Evolutionary conservation across 495 filamentous ascomycete genomes (phyloP).

Genomic region (Elasticomyces elasticus): DNA sequence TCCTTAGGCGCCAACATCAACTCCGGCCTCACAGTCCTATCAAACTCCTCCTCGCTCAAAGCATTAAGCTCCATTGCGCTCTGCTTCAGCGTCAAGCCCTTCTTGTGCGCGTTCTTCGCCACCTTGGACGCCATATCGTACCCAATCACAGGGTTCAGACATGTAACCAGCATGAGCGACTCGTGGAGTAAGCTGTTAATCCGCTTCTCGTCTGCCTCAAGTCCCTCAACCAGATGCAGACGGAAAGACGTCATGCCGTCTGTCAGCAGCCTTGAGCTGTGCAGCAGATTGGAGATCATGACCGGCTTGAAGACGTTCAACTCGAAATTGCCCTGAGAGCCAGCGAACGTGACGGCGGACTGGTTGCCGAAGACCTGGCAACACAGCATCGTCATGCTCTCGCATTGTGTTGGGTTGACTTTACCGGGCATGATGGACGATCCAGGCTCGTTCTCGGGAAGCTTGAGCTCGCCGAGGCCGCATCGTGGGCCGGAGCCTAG

Average conservation of each 20-base stretch:
- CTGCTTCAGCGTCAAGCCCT: slow-evolving; percentile 84
- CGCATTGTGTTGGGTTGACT: slow-evolving; percentile 97
- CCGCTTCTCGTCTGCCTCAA: slow-evolving; percentile 85
- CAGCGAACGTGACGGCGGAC: slow-evolving; percentile 78
- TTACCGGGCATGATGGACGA: slow-evolving; percentile 98
- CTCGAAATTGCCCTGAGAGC: slow-evolving; percentile 97
- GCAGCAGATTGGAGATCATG: slow-evolving; percentile 86
- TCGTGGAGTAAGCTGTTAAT: slow-evolving; percentile 84
- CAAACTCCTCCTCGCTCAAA: slow-evolving; percentile 83
- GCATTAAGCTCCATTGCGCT: slow-evolving; percentile 90
- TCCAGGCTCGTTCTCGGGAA: slow-evolving; percentile 97
- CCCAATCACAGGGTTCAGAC: slow-evolving; percentile 95
- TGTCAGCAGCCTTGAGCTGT: slow-evolving; percentile 74
- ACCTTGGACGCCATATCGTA: slow-evolving; percentile 98
- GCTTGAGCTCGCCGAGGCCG: slow-evolving; percentile 80
- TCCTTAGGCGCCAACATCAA: slow-evolving; percentile 84
- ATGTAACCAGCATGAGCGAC: slow-evolving; percentile 95
- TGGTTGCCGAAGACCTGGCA: slow-evolving; percentile 97
- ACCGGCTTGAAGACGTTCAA: slow-evolving; percentile 98
- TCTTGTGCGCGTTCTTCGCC: slow-evolving; percentile 99
- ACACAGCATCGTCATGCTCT: slow-evolving; percentile 96
- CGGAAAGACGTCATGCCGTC: slow-evolving; percentile 94
- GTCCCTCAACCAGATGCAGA: slow-evolving; percentile 78
- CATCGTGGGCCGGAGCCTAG: slow-evolving; percentile 92
- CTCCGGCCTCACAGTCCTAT: slow-evolving; percentile 84